Percentiles rank a stretch among this genome's conserved stretches.
Evolutionary conservation across 352 stramenopile genomes (phyloP).

Genomic region (Globisporangium abappressorium): DNA sequence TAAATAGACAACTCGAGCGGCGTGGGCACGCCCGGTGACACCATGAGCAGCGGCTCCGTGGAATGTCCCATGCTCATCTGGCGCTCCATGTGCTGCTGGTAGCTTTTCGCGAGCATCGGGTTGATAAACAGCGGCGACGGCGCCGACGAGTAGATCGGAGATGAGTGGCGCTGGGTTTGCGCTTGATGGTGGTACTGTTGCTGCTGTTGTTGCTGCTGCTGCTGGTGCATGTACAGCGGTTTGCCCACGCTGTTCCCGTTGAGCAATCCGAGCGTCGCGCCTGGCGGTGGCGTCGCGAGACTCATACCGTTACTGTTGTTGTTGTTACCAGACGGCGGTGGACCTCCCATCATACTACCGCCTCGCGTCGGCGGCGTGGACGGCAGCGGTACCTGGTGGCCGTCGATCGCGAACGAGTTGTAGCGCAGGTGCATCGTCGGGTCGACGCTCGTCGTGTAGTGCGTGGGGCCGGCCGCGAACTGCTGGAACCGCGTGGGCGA

Average conservation of each 20-base stretch:
- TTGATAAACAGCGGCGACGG: constrained; percentile 51
- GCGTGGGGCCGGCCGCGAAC: constrained; percentile 48
- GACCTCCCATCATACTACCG: constrained; percentile 1
- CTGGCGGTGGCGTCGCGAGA: constrained; percentile 30
- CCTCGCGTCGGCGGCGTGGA: constrained; percentile 24
- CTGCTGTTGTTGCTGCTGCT: constrained; percentile 19
- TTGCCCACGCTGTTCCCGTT: constrained; percentile 20
- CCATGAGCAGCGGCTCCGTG: constrained; percentile 46
- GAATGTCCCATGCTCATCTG: constrained; percentile 36
- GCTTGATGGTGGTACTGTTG: constrained; percentile 13
- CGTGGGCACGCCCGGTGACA: constrained; percentile 68
- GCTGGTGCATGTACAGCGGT: constrained; percentile 26
- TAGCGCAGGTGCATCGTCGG: constrained; percentile 55
- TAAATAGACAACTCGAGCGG: constrained; percentile 82
- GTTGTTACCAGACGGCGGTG: neutral
- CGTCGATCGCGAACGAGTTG: constrained; percentile 38
- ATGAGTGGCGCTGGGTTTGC: constrained; percentile 13
- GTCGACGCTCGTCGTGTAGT: constrained; percentile 57
- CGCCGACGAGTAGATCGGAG: constrained; percentile 14
- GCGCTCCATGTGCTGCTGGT: constrained; percentile 40
- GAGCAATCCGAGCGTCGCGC: constrained; percentile 36
- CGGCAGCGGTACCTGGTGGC: constrained; percentile 40
- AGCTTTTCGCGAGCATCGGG: constrained; percentile 63
- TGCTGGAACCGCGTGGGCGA: constrained; percentile 50
- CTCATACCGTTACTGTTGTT: constrained; percentile 8